Evolutionary conservation across 2,329 filamentous ascomycete genomes (phyloP), one percentile per base, ranked within the genome.

Genomic region (Neonectria neomacrospora): DNA sequence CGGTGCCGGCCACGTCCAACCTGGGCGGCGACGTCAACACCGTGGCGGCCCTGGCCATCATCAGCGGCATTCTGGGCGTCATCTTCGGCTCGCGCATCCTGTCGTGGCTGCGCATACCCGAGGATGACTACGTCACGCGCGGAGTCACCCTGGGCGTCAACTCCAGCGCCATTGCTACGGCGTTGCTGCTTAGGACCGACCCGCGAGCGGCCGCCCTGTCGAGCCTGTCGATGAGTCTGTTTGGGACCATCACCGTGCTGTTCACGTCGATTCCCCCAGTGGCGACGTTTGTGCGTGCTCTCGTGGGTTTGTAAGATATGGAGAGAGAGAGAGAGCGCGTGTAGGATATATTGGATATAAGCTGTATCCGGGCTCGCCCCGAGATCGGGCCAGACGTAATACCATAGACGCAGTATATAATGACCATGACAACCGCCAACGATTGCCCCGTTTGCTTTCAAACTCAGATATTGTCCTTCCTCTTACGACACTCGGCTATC

Each of bases 71-170:
- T 16, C 67, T 86, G 7, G 87, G 87, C 0, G 86, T 85, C 3
- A 74, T 90, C 8, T 73, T 87, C n/a, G 87, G 86, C 0, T 77
- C 78, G 16, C 72, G 79, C 44, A 78, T 88, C 58, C 70, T 89
- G 52, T 75, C 73, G 5, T 78, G 77, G 74, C 66, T 89, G 64
- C 81, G 77, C 60, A 84, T 89, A 3, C 85, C 85, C 0, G 83
- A 88, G 74, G 86, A 89, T 68, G 87, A 89, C 73, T 90, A 89
- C 64, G 86, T 89, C 34, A 88, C 86, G 1, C 78, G 86, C n/a
- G 87, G 87, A 10, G 85, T 90, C 4, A 86, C 86, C 1, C 73
- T 89, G n/a, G 86, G 87, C 4, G 84, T 84, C 2, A 89, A 88
- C 71, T 87, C 85, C 0, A 86, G 83, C 4, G 87, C 86, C 6